Evolutionary conservation across 768 basidiomycete species (phyloP).

Genomic region (Sporobolomyces phaffii): DNA sequence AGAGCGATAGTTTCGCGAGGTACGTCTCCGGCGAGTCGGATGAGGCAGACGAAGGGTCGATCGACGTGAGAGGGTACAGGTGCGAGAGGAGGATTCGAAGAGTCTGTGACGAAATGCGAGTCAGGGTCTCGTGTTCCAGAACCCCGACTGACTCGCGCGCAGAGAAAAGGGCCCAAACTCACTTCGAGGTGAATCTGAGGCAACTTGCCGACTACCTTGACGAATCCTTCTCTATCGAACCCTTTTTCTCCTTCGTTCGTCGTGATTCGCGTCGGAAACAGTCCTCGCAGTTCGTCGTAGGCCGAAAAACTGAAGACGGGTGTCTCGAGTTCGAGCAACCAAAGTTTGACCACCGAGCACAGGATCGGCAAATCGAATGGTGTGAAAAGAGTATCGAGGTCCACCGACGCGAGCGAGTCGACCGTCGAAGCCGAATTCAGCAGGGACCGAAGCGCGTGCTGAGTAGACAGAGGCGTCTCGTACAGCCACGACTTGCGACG

Average conservation of each 20-base stretch:
- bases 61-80: slow-evolving; percentile 50
- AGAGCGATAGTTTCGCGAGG: slow-evolving; percentile 77
- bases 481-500: slow-evolving; percentile 91
- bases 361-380: slow-evolving; percentile 81
- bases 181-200: slow-evolving; percentile 31
- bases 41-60: slow-evolving; percentile 12
- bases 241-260: background rate
- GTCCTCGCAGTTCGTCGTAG: slow-evolving; percentile 80
- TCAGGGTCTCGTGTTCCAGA: no score
- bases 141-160: no score
- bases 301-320: slow-evolving; percentile 78
- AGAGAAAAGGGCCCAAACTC: background rate
- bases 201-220: slow-evolving; percentile 11
- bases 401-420: slow-evolving; percentile 49
- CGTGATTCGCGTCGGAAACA: slow-evolving; percentile 59
- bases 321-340: slow-evolving; percentile 84
- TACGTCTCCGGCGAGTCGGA: slow-evolving; percentile 68
- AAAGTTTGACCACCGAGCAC: slow-evolving; percentile 77
- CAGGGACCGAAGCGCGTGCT: slow-evolving; percentile 77
- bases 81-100: slow-evolving; percentile 73
- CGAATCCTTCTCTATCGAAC: background rate
- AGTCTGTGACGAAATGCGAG: slow-evolving; percentile 50
- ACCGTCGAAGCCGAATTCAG: slow-evolving; percentile 56
- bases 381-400: slow-evolving; percentile 53
- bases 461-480: slow-evolving; percentile 70